phyloP scores from a whole-genome alignment of 2,329 filamentous ascomycete genomes.

The Rosellinia necatrix region DNA sequence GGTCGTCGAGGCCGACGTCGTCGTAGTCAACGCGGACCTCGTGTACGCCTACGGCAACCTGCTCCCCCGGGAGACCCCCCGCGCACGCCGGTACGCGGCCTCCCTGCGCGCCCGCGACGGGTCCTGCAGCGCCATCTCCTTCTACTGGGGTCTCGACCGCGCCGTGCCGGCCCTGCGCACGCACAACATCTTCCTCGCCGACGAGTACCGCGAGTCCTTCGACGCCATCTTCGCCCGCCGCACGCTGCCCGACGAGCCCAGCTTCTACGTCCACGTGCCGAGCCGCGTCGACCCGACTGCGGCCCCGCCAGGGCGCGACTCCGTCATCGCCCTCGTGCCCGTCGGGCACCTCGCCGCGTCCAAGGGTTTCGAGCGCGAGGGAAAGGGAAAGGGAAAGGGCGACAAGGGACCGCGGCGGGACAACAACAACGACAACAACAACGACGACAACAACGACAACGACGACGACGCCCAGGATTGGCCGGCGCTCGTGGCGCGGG shows the following conservation, averaged over 20 bases:
- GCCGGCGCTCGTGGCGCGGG: slow-evolving; percentile 61
- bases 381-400: too few relatives aligned
- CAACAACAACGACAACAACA: too few relatives aligned
- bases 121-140: slow-evolving; percentile 75
- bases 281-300: slow-evolving; percentile 70
- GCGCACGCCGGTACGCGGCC: slow-evolving; percentile 40
- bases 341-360: slow-evolving; percentile 69
- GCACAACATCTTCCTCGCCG: slow-evolving; percentile 79
- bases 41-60: slow-evolving; percentile 76
- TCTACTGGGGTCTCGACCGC: slow-evolving; percentile 72
- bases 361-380: slow-evolving; percentile 20
- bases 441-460: too few relatives aligned
- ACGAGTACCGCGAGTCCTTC: slow-evolving; percentile 74
- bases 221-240: slow-evolving; percentile 76
- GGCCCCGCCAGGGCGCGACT: slow-evolving; percentile 67
- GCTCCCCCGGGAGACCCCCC: slow-evolving; percentile 52
- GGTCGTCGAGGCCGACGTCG: slow-evolving; percentile 64
- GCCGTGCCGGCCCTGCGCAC: slow-evolving; percentile 66
- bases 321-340: slow-evolving; percentile 72
- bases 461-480: slow-evolving; percentile 68
- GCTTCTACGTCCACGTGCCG: slow-evolving; percentile 79
- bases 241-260: slow-evolving; percentile 68
- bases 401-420: too few relatives aligned
- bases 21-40: slow-evolving; percentile 74
- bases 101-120: slow-evolving; percentile 55